phyloP scores from a whole-genome alignment of 2,329 filamentous ascomycete genomes.

The Verticillium nubilum region DNA sequence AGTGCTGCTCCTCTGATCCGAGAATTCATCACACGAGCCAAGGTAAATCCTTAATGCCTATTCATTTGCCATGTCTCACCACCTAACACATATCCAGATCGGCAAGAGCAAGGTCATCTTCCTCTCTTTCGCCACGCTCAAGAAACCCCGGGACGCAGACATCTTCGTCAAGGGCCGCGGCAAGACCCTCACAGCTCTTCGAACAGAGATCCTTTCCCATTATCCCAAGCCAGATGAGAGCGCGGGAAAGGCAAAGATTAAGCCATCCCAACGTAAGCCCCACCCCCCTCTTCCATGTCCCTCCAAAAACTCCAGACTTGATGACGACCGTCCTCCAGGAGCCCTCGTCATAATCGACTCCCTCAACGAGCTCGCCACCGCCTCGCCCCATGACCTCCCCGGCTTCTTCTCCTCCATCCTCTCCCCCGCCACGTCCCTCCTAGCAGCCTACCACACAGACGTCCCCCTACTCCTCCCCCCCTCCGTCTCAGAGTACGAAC shows the following conservation, averaged over 20 bases:
- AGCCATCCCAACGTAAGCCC: not conserved
- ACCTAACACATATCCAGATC: conserved; percentile 29
- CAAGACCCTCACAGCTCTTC: conserved; percentile 51
- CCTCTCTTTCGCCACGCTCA: conserved; percentile 71
- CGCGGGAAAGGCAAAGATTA: conserved; percentile 18
- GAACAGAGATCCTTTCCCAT: conserved; percentile 53
- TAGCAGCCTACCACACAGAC: conserved; percentile 80
- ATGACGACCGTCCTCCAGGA: conserved; percentile 37
- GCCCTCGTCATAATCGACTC: conserved; percentile 75
- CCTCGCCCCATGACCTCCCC: conserved; percentile 51
- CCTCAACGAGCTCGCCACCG: conserved; percentile 60
- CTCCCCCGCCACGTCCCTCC: conserved; percentile 61
- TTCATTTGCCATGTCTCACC: not conserved
- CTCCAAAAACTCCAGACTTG: not conserved
- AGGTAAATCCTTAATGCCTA: conserved; percentile 39
- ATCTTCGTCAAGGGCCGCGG: conserved; percentile 59
- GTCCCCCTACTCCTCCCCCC: conserved; percentile 51
- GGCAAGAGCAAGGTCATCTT: conserved; percentile 67
- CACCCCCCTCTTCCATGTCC: not conserved
- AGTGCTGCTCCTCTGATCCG: conserved; percentile 62
- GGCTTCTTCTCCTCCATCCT: conserved; percentile 66
- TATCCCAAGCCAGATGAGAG: conserved; percentile 33
- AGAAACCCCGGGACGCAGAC: conserved; percentile 59
- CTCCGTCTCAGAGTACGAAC: conserved; percentile 50
- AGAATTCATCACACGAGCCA: conserved; percentile 72